Evolutionary conservation across 495 filamentous ascomycete genomes (phyloP), one percentile per base, ranked within the genome.

Genomic region (Penicillium herquei): DNA sequence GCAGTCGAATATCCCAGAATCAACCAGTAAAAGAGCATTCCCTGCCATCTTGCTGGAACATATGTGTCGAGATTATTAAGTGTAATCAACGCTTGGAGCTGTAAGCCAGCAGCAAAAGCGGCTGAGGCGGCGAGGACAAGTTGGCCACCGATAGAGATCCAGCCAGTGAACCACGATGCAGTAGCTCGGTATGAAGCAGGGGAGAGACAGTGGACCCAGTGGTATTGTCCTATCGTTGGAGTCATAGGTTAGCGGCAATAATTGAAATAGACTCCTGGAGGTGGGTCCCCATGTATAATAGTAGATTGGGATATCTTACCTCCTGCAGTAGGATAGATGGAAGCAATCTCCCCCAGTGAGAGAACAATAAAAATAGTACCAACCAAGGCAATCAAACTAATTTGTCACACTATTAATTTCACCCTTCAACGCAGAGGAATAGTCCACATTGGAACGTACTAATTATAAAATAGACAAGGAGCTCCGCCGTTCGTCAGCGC

Each of bases 401-500:
- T 13, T 35, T 4, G 7, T 13, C 8, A 37, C 9, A 37, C 34
- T 9, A 37, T 37, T 9, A 37, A 13, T 37, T 37, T 37, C 34
- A 13, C 8, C 1, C 2, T 37, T 37, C 21, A 26, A 37, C 1
- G 8, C 9, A 43, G 9, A 43, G 2, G 44, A 18, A 31, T 41
- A 10, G 4, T 8, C 2, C 2, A 0, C 9, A 5, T 37, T 8
- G 10, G 1, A 7, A 57, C 63, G 43, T 14, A 65, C 64, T 70
- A 68, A 54, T 70, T 72, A 32, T 70, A 69, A 45, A 69, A 67
- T 1, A 71, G 48, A 52, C 69, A 71, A 7, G 69, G 69, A 2
- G 68, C 64, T 8, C 68, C 68, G 1, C 68, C 66, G 9, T 62
- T 65, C 26, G 63, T 62, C 16, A 65, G 49, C 9, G 59, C 59